Evolutionary conservation across 2,329 filamentous ascomycete species (phyloP).

Genomic region (Mycogone perniciosa): DNA sequence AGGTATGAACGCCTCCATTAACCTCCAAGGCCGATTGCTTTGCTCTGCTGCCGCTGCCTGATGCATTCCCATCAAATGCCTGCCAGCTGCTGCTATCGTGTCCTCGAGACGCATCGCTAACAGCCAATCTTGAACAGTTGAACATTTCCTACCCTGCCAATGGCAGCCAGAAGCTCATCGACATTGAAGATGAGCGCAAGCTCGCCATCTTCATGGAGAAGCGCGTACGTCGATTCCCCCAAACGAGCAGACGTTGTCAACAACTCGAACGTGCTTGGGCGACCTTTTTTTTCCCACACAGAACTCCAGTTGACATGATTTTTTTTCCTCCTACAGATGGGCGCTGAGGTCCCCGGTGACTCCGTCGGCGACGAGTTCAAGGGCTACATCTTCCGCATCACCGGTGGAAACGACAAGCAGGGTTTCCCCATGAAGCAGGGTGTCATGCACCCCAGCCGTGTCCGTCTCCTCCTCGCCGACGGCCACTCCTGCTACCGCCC

Average conservation of each 20-base stretch:
- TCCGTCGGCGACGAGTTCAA: conserved; percentile 98
- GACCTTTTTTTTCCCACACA: background rate
- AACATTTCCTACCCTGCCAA: conserved; percentile 89
- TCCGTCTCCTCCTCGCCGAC: conserved; percentile 88
- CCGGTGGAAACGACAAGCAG: conserved; percentile 99
- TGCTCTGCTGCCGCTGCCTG: conserved; percentile 1
- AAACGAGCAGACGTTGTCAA: conserved; percentile 14
- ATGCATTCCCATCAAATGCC: background rate
- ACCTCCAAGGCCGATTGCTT: background rate
- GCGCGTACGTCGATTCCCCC: conserved; percentile 57
- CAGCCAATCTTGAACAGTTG: conserved; percentile 36
- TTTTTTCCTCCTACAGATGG: conserved; percentile 54
- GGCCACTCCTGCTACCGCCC: conserved; percentile 99
- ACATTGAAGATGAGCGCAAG: conserved; percentile 99
- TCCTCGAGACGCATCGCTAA: conserved; percentile 25
- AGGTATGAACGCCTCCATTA: conserved; percentile 30
- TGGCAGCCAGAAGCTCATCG: conserved; percentile 99
- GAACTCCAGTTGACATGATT: background rate
- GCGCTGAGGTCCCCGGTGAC: conserved; percentile 87
- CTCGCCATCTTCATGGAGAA: conserved; percentile 98
- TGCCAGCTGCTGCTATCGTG: background rate
- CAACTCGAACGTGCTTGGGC: background rate
- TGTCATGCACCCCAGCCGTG: conserved; percentile 97
- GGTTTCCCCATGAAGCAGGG: conserved; percentile 99
- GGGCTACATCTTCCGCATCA: conserved; percentile 99